Conservation (phyloP, 805 yeast species). For the Cyberlindnera americana region DNA sequence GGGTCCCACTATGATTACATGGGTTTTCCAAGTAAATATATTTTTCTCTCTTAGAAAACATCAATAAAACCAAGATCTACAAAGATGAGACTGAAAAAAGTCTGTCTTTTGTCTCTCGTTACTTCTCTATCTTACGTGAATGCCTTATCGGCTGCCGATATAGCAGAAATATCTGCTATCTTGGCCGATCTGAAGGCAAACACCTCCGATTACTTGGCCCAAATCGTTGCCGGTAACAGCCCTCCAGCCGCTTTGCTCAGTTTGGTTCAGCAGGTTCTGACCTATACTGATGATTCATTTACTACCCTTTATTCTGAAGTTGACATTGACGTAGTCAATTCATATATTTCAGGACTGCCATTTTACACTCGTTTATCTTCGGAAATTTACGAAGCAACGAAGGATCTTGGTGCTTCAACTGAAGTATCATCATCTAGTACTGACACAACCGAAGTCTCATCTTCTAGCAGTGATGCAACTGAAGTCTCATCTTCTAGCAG, state of each 20-base stretch:
- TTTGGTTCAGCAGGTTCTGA: constrained; percentile 26
- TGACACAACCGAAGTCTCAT: not conserved
- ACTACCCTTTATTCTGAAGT: constrained; percentile 30
- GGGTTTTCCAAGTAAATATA: no score
- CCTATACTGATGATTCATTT: constrained; percentile 34
- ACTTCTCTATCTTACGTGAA: not conserved
- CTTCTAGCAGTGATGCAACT: not conserved
- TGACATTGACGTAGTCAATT: constrained; percentile 24
- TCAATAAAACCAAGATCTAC: no score
- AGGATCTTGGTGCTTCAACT: constrained; percentile 1
- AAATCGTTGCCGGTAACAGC: constrained; percentile 19
- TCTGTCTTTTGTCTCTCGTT: constrained; percentile 1
- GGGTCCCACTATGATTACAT: no score
- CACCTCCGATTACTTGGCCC: constrained; percentile 19
- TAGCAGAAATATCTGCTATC: constrained; percentile 7
- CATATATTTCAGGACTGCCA: constrained; percentile 31
- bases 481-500: constrained; percentile 1
- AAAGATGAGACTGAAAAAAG: no score
- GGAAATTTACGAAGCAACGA: constrained; percentile 14
- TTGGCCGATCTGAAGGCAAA: constrained; percentile 18
- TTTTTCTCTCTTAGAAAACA: no score
- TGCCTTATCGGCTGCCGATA: not conserved
- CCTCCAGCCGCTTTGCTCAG: constrained; percentile 29
- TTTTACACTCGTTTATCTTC: constrained; percentile 28
- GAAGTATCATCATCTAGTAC: not conserved